phyloP scores from a whole-genome alignment of 2,329 filamentous ascomycete genomes.

The Fusarium tupiense region DNA sequence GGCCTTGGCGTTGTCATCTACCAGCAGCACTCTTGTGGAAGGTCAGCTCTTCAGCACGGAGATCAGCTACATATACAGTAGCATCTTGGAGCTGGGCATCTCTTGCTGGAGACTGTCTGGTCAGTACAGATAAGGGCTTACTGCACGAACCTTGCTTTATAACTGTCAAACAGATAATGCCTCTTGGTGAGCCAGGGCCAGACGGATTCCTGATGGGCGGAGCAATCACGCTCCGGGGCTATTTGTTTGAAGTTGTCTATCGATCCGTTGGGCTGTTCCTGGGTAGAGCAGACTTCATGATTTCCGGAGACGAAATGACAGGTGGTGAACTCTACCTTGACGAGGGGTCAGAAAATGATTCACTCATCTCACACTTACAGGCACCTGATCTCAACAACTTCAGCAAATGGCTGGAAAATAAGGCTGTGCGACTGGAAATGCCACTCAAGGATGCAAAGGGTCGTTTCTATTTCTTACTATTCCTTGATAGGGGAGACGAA shows the following conservation, averaged over 20 bases:
- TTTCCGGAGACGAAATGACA: not conserved
- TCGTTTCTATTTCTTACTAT: not conserved
- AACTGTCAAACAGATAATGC: not conserved
- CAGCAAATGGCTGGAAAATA: not conserved
- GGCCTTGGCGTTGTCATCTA: not conserved
- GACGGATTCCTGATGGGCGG: not conserved
- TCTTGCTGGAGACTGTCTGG: not conserved
- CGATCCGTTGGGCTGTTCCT: not conserved
- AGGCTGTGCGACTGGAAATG: not conserved
- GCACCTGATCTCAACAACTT: not conserved
- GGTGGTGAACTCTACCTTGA: not conserved
- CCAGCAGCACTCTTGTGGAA: not conserved
- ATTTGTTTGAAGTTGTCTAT: not conserved
- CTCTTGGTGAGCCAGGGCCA: not conserved
- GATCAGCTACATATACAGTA: not conserved
- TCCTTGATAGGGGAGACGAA: not conserved
- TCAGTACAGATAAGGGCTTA: not conserved
- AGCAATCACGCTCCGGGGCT: not conserved
- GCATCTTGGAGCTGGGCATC: not conserved
- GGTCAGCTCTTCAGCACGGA: no score
- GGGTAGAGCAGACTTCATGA: not conserved
- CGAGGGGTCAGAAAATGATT: not conserved
- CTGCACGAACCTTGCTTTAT: not conserved
- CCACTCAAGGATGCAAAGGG: not conserved
- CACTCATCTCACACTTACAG: not conserved